These are phyloP conservation scores for Maudiozyma serrabonitensis DNA, from an alignment of 805 yeast genomes.

Conservation along the genomic window DNA sequence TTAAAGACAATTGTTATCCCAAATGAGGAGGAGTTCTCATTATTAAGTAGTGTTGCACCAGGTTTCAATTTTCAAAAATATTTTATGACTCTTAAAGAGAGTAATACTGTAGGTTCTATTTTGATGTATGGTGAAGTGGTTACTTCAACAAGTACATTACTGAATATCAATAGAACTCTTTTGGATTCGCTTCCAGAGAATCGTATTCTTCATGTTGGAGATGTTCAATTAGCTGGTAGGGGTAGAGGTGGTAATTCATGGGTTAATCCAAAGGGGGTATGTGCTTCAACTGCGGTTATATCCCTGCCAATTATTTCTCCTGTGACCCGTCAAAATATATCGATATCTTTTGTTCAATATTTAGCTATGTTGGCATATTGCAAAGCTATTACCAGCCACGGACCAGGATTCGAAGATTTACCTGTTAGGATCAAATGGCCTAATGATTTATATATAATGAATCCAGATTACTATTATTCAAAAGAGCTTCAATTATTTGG, in stretches of 20 bases:
- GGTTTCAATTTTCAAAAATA: conserved; percentile 58
- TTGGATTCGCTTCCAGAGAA: conserved; percentile 38
- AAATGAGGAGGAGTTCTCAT: conserved; percentile 36
- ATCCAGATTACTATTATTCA: conserved; percentile 45
- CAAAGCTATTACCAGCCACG: conserved; percentile 58
- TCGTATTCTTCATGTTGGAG: conserved; percentile 41
- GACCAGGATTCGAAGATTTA: conserved; percentile 55
- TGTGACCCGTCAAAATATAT: conserved; percentile 35
- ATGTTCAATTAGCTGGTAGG: conserved; percentile 79
- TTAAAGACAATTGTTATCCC: conserved; percentile 41
- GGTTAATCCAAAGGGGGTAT: conserved; percentile 89
- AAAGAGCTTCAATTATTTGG: conserved; percentile 18
- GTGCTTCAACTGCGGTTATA: conserved; percentile 69
- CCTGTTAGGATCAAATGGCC: conserved; percentile 94
- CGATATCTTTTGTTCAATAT: conserved; percentile 81
- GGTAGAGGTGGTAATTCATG: conserved; percentile 94
- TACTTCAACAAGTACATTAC: conserved; percentile 72
- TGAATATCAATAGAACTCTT: conserved; percentile 61
- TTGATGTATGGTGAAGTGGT: conserved; percentile 79
- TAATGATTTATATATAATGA: conserved; percentile 73
- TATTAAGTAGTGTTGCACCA: conserved; percentile 52
- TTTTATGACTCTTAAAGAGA: conserved; percentile 30
- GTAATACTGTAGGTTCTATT: conserved; percentile 46
- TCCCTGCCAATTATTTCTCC: conserved; percentile 41
- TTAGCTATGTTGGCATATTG: conserved; percentile 73